Conservation (phyloP, 495 filamentous ascomycete species). For the Cercophora scortea region DNA sequence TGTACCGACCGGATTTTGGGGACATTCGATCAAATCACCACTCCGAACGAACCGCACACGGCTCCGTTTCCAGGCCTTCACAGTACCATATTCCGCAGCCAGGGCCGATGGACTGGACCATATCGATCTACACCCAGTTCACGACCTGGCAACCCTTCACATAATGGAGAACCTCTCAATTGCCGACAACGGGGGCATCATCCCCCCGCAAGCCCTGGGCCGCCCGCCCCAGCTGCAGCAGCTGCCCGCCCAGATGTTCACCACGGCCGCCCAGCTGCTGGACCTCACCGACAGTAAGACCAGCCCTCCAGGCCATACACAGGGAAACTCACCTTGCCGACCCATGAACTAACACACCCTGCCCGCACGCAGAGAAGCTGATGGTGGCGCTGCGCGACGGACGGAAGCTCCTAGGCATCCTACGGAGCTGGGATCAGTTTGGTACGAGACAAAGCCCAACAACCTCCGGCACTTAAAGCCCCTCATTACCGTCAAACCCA, state of each 20-base stretch:
- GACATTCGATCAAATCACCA: no score
- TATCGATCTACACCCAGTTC: background rate
- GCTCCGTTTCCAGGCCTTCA: background rate
- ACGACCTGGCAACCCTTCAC: constrained; percentile 2
- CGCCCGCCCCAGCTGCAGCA: constrained; percentile 44
- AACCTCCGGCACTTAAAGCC: background rate
- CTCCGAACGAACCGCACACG: background rate
- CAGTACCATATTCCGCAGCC: background rate
- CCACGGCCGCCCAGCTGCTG: constrained; percentile 86
- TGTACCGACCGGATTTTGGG: no score
- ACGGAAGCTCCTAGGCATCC: constrained; percentile 82
- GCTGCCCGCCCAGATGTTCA: constrained; percentile 89
- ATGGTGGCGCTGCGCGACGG: constrained; percentile 85
- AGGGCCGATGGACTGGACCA: constrained; percentile 8
- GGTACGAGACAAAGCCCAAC: constrained; percentile 53
- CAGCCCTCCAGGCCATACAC: no score
- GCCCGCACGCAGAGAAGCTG: constrained; percentile 69
- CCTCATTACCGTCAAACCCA: no score
- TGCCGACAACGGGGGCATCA: constrained; percentile 28
- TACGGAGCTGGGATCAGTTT: constrained; percentile 97
- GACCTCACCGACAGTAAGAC: constrained; percentile 95
- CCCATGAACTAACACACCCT: constrained; percentile 7
- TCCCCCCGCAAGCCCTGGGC: constrained; percentile 16
- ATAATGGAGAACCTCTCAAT: constrained; percentile 44
- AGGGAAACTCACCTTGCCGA: no score